Percentiles rank a stretch among this genome's conserved stretches.
phyloP scores from a whole-genome alignment of 2,329 filamentous ascomycete genomes.

The Pezicula neosporulosa region DNA sequence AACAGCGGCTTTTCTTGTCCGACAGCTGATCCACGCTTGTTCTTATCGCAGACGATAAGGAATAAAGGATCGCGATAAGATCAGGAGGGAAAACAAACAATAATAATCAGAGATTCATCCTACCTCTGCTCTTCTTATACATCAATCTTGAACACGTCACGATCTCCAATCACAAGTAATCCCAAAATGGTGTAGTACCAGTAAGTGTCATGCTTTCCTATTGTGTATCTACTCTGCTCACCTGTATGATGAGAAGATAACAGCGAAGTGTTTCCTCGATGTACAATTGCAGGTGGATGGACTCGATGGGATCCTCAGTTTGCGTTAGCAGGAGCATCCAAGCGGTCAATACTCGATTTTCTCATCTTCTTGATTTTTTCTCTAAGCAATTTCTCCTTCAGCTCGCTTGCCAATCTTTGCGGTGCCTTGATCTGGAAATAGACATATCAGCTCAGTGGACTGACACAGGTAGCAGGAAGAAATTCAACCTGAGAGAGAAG shows the following conservation, averaged over 20 bases:
- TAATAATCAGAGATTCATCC: too few species aligned
- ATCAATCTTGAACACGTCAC: too few species aligned
- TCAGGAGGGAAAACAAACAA: neutral
- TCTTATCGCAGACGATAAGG: too few species aligned
- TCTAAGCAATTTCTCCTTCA: slow-evolving; percentile 47
- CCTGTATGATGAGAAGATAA: too few species aligned
- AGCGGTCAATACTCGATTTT: slow-evolving; percentile 38
- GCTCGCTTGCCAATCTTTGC: slow-evolving; percentile 40
- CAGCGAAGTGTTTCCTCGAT: neutral
- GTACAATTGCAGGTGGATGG: neutral
- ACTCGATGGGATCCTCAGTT: slow-evolving; percentile 28
- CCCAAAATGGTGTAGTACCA: too few species aligned
- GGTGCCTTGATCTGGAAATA: slow-evolving; percentile 32
- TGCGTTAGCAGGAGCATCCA: slow-evolving; percentile 44
- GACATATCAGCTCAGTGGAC: slow-evolving; percentile 30
- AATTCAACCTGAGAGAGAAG: slow-evolving; percentile 4
- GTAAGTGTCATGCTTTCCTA: too few species aligned
- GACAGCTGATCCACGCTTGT: too few species aligned
- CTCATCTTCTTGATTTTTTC: slow-evolving; percentile 54
- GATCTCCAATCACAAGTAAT: too few species aligned
- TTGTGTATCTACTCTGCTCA: too few species aligned
- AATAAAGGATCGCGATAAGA: neutral
- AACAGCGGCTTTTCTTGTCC: too few species aligned
- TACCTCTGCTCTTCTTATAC: too few species aligned
- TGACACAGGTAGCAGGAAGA: slow-evolving; percentile 7